These are phyloP conservation scores for Gardenia jasminoides DNA, from an alignment of 257 asterid genomes.

Conservation along the genomic window DNA sequence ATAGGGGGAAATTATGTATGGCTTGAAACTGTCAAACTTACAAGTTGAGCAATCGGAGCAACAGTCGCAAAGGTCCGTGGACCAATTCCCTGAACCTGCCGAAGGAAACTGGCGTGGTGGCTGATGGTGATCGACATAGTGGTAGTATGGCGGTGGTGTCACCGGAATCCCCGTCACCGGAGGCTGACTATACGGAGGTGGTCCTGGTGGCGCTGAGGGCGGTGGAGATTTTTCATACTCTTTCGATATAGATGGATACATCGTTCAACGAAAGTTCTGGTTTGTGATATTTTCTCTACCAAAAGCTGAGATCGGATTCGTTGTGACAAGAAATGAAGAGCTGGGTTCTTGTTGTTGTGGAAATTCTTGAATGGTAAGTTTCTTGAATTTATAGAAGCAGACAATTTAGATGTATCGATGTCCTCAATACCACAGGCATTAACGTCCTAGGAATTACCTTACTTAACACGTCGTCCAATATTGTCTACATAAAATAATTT, in stretches of 20 bases:
- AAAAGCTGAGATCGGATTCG: not conserved
- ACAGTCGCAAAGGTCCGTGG: conserved; percentile 47
- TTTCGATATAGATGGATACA: conserved; percentile 13
- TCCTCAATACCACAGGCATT: not conserved
- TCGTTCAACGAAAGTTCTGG: not conserved
- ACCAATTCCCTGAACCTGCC: conserved; percentile 35
- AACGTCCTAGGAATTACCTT: not conserved
- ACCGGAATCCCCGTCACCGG: conserved; percentile 22
- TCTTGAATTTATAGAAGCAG: not conserved
- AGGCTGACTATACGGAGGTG: not conserved
- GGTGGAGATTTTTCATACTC: conserved; percentile 13
- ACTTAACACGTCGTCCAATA: not conserved
- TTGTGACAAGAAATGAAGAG: not conserved
- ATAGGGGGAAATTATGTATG: not conserved
- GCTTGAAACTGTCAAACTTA: conserved; percentile 6
- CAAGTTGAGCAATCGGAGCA: conserved; percentile 36
- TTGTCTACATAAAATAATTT: no score
- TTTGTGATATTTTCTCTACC: not conserved
- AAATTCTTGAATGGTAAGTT: not conserved
- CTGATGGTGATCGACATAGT: not conserved
- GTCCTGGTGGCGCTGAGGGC: conserved; percentile 22
- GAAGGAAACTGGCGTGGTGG: conserved; percentile 14
- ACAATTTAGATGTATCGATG: not conserved
- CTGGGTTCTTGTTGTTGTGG: not conserved
- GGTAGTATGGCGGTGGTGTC: conserved; percentile 1